Evolutionary conservation across 1,284 basidiomycete species (phyloP).

Genomic region (Rhodotorula sp.): DNA sequence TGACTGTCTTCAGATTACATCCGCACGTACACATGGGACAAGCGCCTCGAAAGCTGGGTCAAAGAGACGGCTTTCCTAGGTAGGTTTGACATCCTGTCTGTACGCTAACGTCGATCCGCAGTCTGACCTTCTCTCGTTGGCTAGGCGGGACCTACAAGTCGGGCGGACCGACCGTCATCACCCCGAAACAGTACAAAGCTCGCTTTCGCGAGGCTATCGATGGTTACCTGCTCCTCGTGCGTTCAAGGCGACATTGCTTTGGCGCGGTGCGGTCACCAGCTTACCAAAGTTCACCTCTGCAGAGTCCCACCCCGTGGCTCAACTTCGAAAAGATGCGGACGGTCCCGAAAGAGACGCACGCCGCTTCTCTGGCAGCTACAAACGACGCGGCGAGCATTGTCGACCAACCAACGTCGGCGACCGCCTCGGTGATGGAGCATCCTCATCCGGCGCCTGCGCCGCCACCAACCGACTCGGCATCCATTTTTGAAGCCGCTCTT

Average conservation of each 20-base stretch:
- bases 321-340: slow-evolving; percentile 5
- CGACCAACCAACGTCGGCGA: background rate
- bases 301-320: slow-evolving; percentile 29
- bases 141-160: slow-evolving; percentile 49
- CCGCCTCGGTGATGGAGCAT: background rate
- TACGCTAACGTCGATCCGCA: background rate
- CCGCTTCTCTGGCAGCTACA: background rate
- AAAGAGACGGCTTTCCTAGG: slow-evolving; percentile 88
- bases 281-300: background rate
- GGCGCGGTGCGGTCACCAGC: too few species aligned
- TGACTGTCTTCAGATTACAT: slow-evolving; percentile 72
- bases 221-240: slow-evolving; percentile 32
- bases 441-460: slow-evolving; percentile 1
- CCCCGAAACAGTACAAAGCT: slow-evolving; percentile 71
- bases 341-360: too few species aligned
- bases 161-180: slow-evolving; percentile 89
- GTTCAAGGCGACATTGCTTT: background rate
- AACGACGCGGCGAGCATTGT: background rate
- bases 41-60: slow-evolving; percentile 95
- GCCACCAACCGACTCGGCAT: background rate
- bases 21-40: slow-evolving; percentile 95
- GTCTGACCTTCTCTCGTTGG: background rate
- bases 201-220: slow-evolving; percentile 83
- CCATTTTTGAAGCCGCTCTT: slow-evolving; percentile 1
- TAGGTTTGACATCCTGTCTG: slow-evolving; percentile 45